Base-by-base conservation (phyloP, 179 eudicot species). In the Beta macrorhiza region DNA sequence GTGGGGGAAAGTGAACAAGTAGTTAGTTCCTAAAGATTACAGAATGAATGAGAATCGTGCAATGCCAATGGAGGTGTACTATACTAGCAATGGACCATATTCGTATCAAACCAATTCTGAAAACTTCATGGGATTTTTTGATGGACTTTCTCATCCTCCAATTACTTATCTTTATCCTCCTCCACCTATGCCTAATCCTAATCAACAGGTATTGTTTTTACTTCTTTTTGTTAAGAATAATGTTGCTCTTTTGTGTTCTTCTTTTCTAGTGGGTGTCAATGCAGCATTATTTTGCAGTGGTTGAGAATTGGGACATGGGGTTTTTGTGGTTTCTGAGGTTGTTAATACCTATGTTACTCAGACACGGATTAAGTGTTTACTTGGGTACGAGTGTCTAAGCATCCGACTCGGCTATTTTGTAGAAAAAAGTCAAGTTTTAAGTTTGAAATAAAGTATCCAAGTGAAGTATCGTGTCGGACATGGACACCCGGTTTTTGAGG, bases 71-170 rank as follows among this genome's bases (percentile, higher is more conserved):
- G 90, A 88, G 84, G 65, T 84, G 79, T 90, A 90, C 78, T 88
- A 87, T 78, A 79, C 74, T 72, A 83, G 83, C 75, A 51, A 84
- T 45, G 89, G 89, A 47, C 89, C 82, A 68, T 86, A 87, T 75
- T 83, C 87, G 4, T 87, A 90, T 83, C 75, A 85, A 53, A 76
- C 47, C 4, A 37, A 2, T 20, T 59, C 86, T 73, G 89, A 82
- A 74, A 78, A 84, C 67, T 90, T 84, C 63, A 79, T 86, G 87
- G 89, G 84, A 47, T 83, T 86, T 67, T 89, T 87, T 70, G 89
- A 84, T 20, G 87, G 87, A 8, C 76, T 80, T 78, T 37, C 85
- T 7, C 88, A 85, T 59, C 88, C 85, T 74, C 87, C 89, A 51
- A 55, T 78, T 8, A 82, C 82, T 75, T 89, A 90, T 83, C 85